Evolutionary conservation across 139 green algal genomes (phyloP).

Genomic region (Coelastrella sp.): DNA sequence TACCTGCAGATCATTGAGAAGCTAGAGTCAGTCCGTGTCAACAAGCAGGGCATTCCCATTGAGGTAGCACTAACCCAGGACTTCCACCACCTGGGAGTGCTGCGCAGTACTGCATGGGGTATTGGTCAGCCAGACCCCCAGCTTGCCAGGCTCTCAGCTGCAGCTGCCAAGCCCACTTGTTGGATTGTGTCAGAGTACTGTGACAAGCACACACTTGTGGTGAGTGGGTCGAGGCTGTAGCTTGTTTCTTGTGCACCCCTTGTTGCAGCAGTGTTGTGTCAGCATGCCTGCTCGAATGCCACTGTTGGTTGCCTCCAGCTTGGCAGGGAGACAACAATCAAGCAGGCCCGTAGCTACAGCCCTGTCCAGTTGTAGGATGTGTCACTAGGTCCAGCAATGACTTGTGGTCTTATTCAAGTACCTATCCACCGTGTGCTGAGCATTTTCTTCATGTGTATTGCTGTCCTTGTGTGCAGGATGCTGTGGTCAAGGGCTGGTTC

Average conservation of each 20-base stretch:
- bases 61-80: slow-evolving; percentile 45
- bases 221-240: no score
- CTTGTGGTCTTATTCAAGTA: no score
- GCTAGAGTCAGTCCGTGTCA: slow-evolving; percentile 3
- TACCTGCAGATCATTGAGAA: slow-evolving; percentile 47
- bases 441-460: no score
- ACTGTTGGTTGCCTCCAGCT: no score
- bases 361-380: no score
- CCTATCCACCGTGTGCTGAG: no score
- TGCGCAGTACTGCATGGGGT: slow-evolving; percentile 36
- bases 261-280: no score
- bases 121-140: neutral
- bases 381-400: no score
- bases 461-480: slow-evolving; percentile 39
- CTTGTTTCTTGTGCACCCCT: no score
- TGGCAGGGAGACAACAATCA: no score
- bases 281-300: no score
- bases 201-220: slow-evolving; percentile 42
- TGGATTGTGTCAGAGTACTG: slow-evolving; percentile 46
- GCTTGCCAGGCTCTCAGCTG: neutral
- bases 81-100: slow-evolving; percentile 44
- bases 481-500: slow-evolving; percentile 53
- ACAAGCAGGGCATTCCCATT: slow-evolving; percentile 28
- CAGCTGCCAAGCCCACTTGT: slow-evolving; percentile 28
- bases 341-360: no score